Conservation (phyloP, 345 rosid species). For the Bruguiera parviflora region DNA sequence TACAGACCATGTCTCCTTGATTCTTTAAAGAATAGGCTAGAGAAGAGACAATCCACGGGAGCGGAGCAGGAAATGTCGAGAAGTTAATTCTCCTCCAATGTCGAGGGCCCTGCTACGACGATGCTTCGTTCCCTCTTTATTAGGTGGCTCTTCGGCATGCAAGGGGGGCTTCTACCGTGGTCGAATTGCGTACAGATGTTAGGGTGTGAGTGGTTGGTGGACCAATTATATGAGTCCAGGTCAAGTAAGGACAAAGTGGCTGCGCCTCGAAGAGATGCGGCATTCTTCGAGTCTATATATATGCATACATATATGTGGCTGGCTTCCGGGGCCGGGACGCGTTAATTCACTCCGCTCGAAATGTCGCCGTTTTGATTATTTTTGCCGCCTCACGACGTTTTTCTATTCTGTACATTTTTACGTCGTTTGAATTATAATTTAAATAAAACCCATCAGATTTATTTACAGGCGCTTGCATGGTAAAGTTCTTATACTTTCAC, state of each 20-base stretch:
- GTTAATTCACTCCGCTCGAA: too few relatives aligned
- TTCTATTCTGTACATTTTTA: too few relatives aligned
- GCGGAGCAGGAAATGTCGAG: not conserved
- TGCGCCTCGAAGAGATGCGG: not conserved
- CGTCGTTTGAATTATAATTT: too few relatives aligned
- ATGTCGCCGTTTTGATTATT: too few relatives aligned
- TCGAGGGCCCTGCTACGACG: slow-evolving; percentile 2
- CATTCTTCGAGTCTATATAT: not conserved
- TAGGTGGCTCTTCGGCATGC: slow-evolving; percentile 1
- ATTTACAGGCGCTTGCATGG: too few relatives aligned
- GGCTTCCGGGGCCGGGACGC: too few relatives aligned
- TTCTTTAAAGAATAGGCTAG: not conserved
- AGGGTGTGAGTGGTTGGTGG: not conserved
- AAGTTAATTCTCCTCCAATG: slow-evolving; percentile 3
- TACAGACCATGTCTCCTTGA: slow-evolving; percentile 7
- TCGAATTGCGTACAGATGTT: too few relatives aligned
- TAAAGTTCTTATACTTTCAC: too few relatives aligned
- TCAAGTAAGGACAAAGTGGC: not conserved
- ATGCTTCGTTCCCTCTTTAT: slow-evolving; percentile 2
- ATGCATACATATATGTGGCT: too few relatives aligned
- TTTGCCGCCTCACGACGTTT: too few relatives aligned
- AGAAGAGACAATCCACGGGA: not conserved
- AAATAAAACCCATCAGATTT: too few relatives aligned
- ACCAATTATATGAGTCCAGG: slow-evolving; percentile 8
- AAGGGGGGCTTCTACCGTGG: not conserved